Base-by-base conservation (phyloP, 73 alveolate genomes). In the Tetrahymena borealis region DNA sequence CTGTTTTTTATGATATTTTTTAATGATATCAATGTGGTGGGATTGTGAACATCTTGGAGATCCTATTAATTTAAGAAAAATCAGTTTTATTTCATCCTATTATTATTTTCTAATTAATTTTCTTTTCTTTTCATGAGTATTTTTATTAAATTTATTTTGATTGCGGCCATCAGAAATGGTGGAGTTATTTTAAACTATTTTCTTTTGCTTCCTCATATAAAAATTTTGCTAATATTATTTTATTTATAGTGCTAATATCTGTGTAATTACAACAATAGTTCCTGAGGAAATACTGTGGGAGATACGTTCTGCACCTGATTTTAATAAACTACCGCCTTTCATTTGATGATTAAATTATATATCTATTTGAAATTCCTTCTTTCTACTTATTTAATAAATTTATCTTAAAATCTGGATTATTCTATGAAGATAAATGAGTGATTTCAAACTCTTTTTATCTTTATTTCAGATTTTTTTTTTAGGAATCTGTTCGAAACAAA, bases 1-100 rank as follows among this genome's bases (percentile, higher is more conserved):
- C 91, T 93, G n/a, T 91, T 93, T 93, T 92, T 93, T 18, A 93
- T 4, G 6, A 43, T 18, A 37, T 78, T 85, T 78, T 40, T 79
- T 85, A 85, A 31, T 5, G 37, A 78, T 13, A 78, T 28, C 36
- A 93, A 18, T 18, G 78, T 28, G 79, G 85, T 60, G n/a, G 85
- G 85, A 60, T 60, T 60, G 28, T 60, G 85, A 60, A 60, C 85
- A 60, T 60, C 85, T 3, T 24, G 6, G 11, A 60, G 28, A n/a
- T 60, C 85, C 85, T 60, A 60, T 6, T 60, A n/a, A n/a, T n/a
- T n/a, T n/a, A n/a, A n/a, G n/a, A n/a, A n/a, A n/a, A n/a, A n/a
- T n/a, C n/a, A n/a, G n/a, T n/a, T n/a, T n/a, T n/a, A n/a, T n/a
- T n/a, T n/a, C n/a, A n/a, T n/a, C n/a, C n/a, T n/a, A n/a, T n/a